A percentile compares a stretch with the other conserved stretches of the same genome.
These are phyloP conservation scores for Yamadazyma sp. DNA, from an alignment of 805 yeast genomes.

Conservation along the genomic window DNA sequence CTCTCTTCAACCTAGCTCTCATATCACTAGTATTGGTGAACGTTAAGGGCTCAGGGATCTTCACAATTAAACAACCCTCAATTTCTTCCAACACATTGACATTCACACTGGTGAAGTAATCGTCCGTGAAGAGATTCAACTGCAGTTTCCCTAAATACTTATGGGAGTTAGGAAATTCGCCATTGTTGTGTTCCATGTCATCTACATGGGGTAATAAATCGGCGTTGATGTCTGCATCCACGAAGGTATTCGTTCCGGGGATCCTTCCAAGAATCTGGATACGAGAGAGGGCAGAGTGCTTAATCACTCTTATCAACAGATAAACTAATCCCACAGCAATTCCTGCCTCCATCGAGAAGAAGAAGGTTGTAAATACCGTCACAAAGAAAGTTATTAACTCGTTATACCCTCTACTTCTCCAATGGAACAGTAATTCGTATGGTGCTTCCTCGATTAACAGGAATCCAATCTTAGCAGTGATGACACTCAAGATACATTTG, in stretches of 20 bases:
- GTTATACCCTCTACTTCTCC: slow-evolving; percentile 68
- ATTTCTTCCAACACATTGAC: slow-evolving; percentile 40
- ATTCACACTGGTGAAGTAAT: slow-evolving; percentile 35
- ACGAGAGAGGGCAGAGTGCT: slow-evolving; percentile 41
- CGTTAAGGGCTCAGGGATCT: slow-evolving; percentile 45
- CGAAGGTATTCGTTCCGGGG: slow-evolving; percentile 40
- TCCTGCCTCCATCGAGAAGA: slow-evolving; percentile 81
- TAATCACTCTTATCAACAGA: slow-evolving; percentile 68
- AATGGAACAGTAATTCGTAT: slow-evolving; percentile 69
- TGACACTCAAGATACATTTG: slow-evolving; percentile 72
- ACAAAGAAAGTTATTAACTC: slow-evolving; percentile 57
- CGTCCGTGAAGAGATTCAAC: slow-evolving; percentile 36
- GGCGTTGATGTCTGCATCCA: slow-evolving; percentile 37
- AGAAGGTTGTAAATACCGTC: slow-evolving; percentile 39
- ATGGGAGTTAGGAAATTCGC: background rate
- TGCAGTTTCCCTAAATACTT: slow-evolving; percentile 15
- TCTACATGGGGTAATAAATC: slow-evolving; percentile 8
- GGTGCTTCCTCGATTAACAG: slow-evolving; percentile 80
- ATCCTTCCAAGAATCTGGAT: slow-evolving; percentile 47
- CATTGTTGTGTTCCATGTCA: background rate
- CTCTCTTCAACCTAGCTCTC: slow-evolving; percentile 36
- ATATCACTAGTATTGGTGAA: slow-evolving; percentile 43
- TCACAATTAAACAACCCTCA: slow-evolving; percentile 44
- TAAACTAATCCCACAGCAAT: slow-evolving; percentile 83
- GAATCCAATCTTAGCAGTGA: slow-evolving; percentile 71